Base-by-base conservation (phyloP, 768 basidiomycete genomes). In the Pleurotus djamor region DNA sequence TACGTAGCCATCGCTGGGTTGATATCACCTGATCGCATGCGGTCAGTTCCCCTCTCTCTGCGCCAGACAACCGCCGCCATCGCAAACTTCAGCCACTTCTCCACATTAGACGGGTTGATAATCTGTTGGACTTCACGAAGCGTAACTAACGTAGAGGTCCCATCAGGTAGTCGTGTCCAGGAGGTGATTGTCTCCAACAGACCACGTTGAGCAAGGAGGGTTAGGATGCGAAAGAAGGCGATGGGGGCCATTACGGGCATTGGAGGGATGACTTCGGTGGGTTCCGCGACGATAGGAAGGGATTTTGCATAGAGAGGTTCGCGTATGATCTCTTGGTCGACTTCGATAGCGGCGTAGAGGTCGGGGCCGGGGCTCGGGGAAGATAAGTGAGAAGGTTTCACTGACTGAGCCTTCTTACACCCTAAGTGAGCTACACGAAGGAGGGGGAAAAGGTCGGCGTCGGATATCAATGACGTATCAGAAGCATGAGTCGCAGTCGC, bases 181-280 rank as follows among this genome's bases (percentile, higher is more conserved):
- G 59, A 62, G 5, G 60, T 56, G 10, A 63, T 59, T 16, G 59
- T 60, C 7, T 61, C 65, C 1, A 74, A 61, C 13, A 68, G 37
- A 37, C 64, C 66, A n/a, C 69, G 68, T 54, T 70, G 59, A 8
- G 71, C 69, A 4, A 75, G 67, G 6, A 71, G 38, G 6, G 67
- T 66, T 10, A 72, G 63, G 4, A 74, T 60, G 4, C 72, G 68
- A 12, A 67, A 56, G 17, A 71, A 64, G 12, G 62, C 63, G 9
- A 59, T 71, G 0, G 71, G 72, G 10, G 71, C 73, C 13, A 68
- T 28, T 28, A 28, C 21, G 21, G 21, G 21, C 21, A 28, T 28
- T 28, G 21, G 21, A 28, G 21, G 21, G 21, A 28, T 28, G 21
- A 28, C 21, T 28, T 12, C n/a, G n/a, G 21, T 9, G n/a, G 38